Percentiles rank a stretch among this genome's conserved stretches.
phyloP scores from a whole-genome alignment of 495 filamentous ascomycete species.

The Lasiosphaeris hirsuta region DNA sequence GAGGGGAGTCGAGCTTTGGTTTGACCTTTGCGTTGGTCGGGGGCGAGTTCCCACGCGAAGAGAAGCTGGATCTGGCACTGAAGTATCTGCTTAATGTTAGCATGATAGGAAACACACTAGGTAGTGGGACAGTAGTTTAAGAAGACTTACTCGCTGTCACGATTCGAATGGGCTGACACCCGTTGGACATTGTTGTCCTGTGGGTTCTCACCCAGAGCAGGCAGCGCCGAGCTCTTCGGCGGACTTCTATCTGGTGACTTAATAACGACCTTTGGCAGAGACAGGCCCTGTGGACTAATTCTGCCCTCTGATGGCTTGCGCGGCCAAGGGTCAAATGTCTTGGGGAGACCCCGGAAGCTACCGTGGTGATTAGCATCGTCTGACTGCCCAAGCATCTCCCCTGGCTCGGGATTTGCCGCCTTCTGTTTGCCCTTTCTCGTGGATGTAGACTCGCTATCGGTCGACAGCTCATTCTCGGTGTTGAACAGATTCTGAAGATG shows the following conservation, averaged over 20 bases:
- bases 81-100: background rate
- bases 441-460: background rate
- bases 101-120: no score
- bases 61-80: conserved; percentile 1
- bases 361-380: conserved; percentile 5
- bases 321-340: conserved; percentile 15
- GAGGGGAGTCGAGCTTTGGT: background rate
- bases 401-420: no score
- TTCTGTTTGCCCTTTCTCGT: background rate
- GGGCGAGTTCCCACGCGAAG: background rate
- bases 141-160: no score
- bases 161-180: no score
- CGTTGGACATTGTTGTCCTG: no score
- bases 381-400: background rate
- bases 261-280: background rate
- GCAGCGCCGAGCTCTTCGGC: background rate
- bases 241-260: background rate
- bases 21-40: background rate
- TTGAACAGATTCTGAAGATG: background rate
- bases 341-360: conserved; percentile 7
- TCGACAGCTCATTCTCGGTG: background rate
- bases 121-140: no score
- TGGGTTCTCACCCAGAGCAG: no score
- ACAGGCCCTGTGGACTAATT: no score
- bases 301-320: background rate